These are phyloP conservation scores for Blastobotrys ciferrii DNA, from an alignment of 1,139 yeast genomes.

Conservation along the genomic window DNA sequence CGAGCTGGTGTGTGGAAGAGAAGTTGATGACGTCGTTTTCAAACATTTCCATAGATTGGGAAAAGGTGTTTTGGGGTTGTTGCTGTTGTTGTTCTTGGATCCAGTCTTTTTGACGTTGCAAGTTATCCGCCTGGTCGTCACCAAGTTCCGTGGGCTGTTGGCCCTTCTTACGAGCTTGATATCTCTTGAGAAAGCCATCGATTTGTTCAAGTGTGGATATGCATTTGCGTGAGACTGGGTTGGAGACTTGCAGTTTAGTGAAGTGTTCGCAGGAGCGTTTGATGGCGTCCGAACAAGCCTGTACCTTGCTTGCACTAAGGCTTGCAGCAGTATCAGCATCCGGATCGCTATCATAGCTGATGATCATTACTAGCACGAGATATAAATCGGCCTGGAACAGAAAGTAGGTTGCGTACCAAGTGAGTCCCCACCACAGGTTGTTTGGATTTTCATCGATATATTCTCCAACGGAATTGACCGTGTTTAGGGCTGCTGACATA, in stretches of 20 bases:
- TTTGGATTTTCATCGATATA: constrained; percentile 9
- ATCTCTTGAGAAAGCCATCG: background rate
- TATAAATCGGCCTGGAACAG: constrained; percentile 49
- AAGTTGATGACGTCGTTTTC: background rate
- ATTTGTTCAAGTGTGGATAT: constrained; percentile 4
- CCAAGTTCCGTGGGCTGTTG: background rate
- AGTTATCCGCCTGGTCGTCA: no score
- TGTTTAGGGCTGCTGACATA: constrained; percentile 7
- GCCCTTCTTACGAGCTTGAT: background rate
- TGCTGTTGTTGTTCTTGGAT: background rate
- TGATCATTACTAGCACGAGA: constrained; percentile 11
- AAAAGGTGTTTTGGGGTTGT: no score
- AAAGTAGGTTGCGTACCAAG: constrained; percentile 63
- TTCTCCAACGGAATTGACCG: constrained; percentile 11
- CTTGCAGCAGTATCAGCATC: background rate
- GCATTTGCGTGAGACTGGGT: constrained; percentile 10
- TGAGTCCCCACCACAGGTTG: constrained; percentile 14
- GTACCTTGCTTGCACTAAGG: background rate
- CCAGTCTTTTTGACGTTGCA: background rate
- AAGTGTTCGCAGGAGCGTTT: constrained; percentile 1
- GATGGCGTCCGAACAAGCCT: constrained; percentile 9
- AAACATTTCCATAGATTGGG: background rate
- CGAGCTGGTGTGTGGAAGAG: background rate
- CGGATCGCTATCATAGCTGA: constrained; percentile 3
- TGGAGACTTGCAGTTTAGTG: background rate